Conservation (phyloP, 2,329 filamentous ascomycete species). For the Tolypocladium sp. region DNA sequence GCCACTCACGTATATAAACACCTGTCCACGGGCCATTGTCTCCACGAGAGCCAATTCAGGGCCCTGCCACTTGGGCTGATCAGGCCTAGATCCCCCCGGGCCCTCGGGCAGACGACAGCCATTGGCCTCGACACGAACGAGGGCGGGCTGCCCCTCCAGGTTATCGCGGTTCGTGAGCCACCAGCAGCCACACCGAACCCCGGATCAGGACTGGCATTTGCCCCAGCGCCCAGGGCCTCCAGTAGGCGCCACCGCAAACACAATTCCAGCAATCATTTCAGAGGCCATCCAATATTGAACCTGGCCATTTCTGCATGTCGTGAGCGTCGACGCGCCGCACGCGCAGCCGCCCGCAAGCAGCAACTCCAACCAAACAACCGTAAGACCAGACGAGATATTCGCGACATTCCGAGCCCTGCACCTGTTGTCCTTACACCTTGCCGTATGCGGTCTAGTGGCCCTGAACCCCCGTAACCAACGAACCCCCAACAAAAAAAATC, state of each 20-base stretch:
- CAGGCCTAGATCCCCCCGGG: background rate
- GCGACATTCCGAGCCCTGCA: background rate
- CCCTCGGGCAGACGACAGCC: background rate
- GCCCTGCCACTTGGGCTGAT: background rate
- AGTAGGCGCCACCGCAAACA: background rate
- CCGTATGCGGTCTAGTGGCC: background rate
- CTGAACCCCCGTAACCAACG: background rate
- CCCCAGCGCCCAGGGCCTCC: background rate
- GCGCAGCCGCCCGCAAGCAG: background rate
- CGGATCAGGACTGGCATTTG: background rate
- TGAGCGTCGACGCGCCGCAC: background rate
- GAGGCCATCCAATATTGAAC: background rate
- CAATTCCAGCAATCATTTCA: background rate
- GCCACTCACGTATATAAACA: background rate
- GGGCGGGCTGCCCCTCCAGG: background rate
- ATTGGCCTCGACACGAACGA: background rate
- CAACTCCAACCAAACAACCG: background rate
- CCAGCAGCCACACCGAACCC: background rate
- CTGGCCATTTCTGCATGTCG: background rate
- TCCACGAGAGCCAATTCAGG: background rate
- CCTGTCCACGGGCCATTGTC: background rate
- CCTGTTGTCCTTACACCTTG: background rate
- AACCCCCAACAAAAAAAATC: constrained; percentile 2
- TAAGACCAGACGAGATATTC: background rate
- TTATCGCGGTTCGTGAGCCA: background rate